These are phyloP conservation scores for Sporothrix sp. DNA, from an alignment of 2,329 filamentous ascomycete species.

Conservation along the genomic window DNA sequence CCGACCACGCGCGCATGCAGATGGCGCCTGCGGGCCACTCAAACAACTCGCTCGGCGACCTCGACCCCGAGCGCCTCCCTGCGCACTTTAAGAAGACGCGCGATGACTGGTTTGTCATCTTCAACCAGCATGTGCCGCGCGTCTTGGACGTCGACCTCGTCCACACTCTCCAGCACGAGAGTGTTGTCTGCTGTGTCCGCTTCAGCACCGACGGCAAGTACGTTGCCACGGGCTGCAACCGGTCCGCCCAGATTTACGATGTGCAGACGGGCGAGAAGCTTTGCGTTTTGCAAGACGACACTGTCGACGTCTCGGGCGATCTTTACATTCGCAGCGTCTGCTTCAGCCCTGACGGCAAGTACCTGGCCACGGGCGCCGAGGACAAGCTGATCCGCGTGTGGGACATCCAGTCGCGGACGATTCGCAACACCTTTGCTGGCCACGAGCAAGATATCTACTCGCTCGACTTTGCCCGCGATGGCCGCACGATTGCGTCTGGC, in stretches of 20 bases:
- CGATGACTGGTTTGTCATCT: slow-evolving; percentile 91
- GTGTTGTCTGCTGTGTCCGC: slow-evolving; percentile 94
- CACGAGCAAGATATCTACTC: slow-evolving; percentile 99
- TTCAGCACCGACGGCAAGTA: slow-evolving; percentile 95
- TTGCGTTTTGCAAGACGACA: slow-evolving; percentile 81
- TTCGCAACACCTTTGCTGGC: slow-evolving; percentile 88
- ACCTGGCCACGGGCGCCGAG: slow-evolving; percentile 89
- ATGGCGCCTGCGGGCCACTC: slow-evolving; percentile 41
- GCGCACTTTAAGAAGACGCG: slow-evolving; percentile 82
- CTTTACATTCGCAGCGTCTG: slow-evolving; percentile 96
- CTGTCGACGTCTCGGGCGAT: slow-evolving; percentile 78
- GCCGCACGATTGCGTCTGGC: slow-evolving; percentile 87
- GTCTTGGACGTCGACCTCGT: slow-evolving; percentile 88
- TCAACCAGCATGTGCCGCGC: slow-evolving; percentile 85
- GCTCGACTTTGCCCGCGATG: slow-evolving; percentile 87
- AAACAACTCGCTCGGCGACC: slow-evolving; percentile 64
- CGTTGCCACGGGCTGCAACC: slow-evolving; percentile 92
- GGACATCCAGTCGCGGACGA: slow-evolving; percentile 77
- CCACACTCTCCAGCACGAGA: slow-evolving; percentile 86
- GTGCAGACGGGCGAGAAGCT: slow-evolving; percentile 79
- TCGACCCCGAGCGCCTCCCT: slow-evolving; percentile 78
- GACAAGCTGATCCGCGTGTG: slow-evolving; percentile 96
- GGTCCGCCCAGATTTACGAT: slow-evolving; percentile 98
- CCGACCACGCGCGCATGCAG: slow-evolving; percentile 49
- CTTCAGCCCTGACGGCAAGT: slow-evolving; percentile 93